Evolutionary conservation across 495 filamentous ascomycete genomes (phyloP).

Genomic region (Aspergillus taichungensis): DNA sequence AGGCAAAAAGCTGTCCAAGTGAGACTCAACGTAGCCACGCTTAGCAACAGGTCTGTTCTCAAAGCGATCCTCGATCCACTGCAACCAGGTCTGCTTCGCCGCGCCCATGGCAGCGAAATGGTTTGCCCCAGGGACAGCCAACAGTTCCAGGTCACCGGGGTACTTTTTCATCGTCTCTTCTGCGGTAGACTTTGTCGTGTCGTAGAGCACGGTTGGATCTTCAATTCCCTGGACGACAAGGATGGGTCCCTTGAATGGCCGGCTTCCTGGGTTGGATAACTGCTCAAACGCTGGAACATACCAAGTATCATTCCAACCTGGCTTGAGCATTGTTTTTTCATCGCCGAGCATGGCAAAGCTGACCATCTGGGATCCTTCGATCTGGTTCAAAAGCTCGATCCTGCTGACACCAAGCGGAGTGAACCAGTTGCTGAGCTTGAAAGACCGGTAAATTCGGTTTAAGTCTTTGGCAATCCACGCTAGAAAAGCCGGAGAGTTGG

Average conservation of each 20-base stretch:
- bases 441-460: conserved; percentile 8
- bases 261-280: conserved; percentile 20
- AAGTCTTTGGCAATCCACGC: conserved; percentile 13
- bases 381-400: conserved; percentile 19
- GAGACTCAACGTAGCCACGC: conserved; percentile 8
- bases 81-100: conserved; percentile 26
- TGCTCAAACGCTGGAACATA: conserved; percentile 15
- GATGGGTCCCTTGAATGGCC: conserved; percentile 33
- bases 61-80: conserved; percentile 35
- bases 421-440: conserved; percentile 20
- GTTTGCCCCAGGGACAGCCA: conserved; percentile 19
- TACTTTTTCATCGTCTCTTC: conserved; percentile 23
- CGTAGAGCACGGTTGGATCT: conserved; percentile 20
- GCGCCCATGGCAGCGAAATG: conserved; percentile 32
- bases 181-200: conserved; percentile 18
- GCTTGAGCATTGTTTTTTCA: conserved; percentile 14
- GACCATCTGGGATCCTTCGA: conserved; percentile 23
- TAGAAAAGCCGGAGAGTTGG: conserved; percentile 12
- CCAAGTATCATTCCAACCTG: conserved; percentile 14
- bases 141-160: conserved; percentile 22
- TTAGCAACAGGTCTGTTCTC: conserved; percentile 9
- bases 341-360: conserved; percentile 12
- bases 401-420: conserved; percentile 18
- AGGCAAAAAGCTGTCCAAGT: conserved; percentile 18
- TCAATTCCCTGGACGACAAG: conserved; percentile 31